A percentile compares a stretch with the other conserved stretches of the same genome.
These are phyloP conservation scores for Hypoxylon cercidicola DNA, from an alignment of 495 filamentous ascomycete species.

Conservation along the genomic window DNA sequence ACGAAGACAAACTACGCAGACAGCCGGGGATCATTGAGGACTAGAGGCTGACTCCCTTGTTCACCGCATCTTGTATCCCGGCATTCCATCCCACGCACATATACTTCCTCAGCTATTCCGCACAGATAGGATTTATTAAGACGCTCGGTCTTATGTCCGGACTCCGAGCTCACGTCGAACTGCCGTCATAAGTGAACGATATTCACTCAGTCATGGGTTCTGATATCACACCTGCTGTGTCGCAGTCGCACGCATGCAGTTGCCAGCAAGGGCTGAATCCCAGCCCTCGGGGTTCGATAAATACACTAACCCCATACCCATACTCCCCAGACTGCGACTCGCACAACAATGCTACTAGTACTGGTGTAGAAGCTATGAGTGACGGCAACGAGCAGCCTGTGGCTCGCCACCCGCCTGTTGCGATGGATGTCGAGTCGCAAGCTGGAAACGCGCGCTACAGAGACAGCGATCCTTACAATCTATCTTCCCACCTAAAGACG, in stretches of 20 bases:
- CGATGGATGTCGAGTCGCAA: slow-evolving; percentile 73
- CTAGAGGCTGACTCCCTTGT: slow-evolving; percentile 13
- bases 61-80: slow-evolving; percentile 9
- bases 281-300: slow-evolving; percentile 17
- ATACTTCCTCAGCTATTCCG: slow-evolving; percentile 12
- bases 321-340: slow-evolving; percentile 7
- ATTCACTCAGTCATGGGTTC: slow-evolving; percentile 26
- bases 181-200: slow-evolving; percentile 13
- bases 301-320: slow-evolving; percentile 24
- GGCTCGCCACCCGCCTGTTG: slow-evolving; percentile 55
- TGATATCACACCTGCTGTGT: slow-evolving; percentile 8
- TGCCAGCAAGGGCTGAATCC: slow-evolving; percentile 12
- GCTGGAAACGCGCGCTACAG: slow-evolving; percentile 54
- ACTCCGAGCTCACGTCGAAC: slow-evolving; percentile 22
- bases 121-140: slow-evolving; percentile 35
- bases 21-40: slow-evolving; percentile 8
- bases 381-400: slow-evolving; percentile 53
- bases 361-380: slow-evolving; percentile 59
- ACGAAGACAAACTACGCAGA: slow-evolving; percentile 1
- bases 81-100: slow-evolving; percentile 18
- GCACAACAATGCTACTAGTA: slow-evolving; percentile 52
- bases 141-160: slow-evolving; percentile 30
- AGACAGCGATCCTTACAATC: slow-evolving; percentile 81
- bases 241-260: slow-evolving; percentile 18
- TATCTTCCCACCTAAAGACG: slow-evolving; percentile 82